phyloP scores from a whole-genome alignment of 1,284 basidiomycete genomes.

The Microstroma glucosiphilum region DNA sequence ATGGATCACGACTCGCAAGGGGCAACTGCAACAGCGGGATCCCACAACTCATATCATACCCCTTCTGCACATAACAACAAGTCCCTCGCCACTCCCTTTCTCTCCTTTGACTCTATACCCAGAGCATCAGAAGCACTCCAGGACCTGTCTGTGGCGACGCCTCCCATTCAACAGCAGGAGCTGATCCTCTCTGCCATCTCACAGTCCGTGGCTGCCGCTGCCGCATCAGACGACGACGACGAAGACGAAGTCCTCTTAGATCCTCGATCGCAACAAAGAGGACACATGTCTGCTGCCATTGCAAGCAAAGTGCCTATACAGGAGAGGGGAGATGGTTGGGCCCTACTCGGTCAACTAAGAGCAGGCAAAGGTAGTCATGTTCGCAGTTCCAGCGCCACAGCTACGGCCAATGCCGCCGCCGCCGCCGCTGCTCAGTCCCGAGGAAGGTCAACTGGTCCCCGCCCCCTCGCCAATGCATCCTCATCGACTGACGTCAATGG shows the following conservation, averaged over 20 bases:
- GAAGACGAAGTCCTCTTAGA: not conserved
- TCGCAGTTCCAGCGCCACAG: not conserved
- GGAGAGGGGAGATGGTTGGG: constrained; percentile 2
- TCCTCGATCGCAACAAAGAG: too few relatives aligned
- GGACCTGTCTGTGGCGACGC: not conserved
- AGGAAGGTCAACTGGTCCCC: not conserved
- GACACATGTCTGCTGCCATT: not conserved
- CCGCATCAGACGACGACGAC: constrained; percentile 6
- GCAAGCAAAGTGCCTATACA: constrained; percentile 1
- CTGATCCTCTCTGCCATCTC: not conserved
- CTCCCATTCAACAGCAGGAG: constrained; percentile 7
- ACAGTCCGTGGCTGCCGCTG: not conserved
- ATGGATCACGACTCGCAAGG: too few relatives aligned
- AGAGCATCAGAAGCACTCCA: not conserved
- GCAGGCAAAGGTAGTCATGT: not conserved
- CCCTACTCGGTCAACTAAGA: not conserved
- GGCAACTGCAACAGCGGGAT: too few relatives aligned
- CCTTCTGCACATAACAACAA: too few relatives aligned
- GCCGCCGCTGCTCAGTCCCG: not conserved
- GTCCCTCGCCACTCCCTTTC: not conserved
- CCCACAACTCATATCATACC: too few relatives aligned
- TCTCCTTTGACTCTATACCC: not conserved
- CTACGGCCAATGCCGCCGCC: not conserved
- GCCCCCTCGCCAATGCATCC: not conserved
- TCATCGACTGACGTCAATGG: not conserved